Base-by-base conservation (phyloP, 192 early-diverging fungal genomes). In the Mortierella claussenii region DNA sequence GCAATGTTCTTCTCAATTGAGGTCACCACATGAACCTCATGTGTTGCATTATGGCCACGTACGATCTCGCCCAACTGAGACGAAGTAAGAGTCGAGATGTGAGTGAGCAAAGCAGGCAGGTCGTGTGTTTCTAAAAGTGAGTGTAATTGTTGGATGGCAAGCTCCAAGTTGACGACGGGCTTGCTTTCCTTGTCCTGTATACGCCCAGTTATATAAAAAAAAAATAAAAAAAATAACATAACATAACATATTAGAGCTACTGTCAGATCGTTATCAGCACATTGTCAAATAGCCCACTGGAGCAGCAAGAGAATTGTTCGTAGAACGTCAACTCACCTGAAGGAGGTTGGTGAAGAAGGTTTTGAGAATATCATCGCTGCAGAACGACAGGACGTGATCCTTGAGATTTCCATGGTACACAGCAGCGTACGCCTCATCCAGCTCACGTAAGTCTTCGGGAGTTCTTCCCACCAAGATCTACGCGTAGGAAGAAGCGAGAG, bases 381-480 rank as follows among this genome's bases (percentile, higher is more conserved):
- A 62, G 53, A 55, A 58, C 0, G 64, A 66, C n/a, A 62, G 36
- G 37, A 66, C 28, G 21, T 76, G 73, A n/a, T 66, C 57, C n/a
- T 54, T 28, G n/a, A 67, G 15, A 10, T 67, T 40, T 2, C n/a
- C 9, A 28, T 67, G 31, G 45, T 67, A 40, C 10, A 76, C 58
- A 0, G 73, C 46, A 0, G 27, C 62, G 46, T 33, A 76, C 1
- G 73, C 73, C 12, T 67, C 73, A 15, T 57, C 26, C 37, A 76
- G 64, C 32, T 76, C 73, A 34, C 43, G 32, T 40, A 76, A 23
- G 9, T 76, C 73, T 34, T 60, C 65, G 20, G 73, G 52, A 1
- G 73, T 76, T 24, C 53, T 62, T 59, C 73, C 73, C 15, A 76
- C 52, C 58, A 76, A 43, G 31, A 76, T 48, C 73, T 76, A 27